Percentiles rank a stretch among this genome's conserved stretches.
Conservation (phyloP, 306 rosid genomes). For the Prunus armeniaca region DNA sequence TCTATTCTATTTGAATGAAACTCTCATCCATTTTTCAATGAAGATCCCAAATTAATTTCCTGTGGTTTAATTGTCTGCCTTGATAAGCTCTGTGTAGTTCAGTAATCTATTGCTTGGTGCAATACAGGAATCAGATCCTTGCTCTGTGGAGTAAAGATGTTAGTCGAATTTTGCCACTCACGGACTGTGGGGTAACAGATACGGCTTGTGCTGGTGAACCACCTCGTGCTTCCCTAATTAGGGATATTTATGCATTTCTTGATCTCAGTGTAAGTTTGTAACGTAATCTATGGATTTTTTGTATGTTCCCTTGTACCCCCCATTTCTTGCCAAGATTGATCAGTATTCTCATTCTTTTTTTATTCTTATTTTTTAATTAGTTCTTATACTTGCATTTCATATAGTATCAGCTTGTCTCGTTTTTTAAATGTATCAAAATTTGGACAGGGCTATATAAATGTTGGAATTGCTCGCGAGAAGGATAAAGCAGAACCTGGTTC, state of each 20-base stretch:
- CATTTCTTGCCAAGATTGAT: not conserved
- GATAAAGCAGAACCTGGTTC: slow-evolving; percentile 52
- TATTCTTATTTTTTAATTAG: not conserved
- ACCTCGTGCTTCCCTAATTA: slow-evolving; percentile 56
- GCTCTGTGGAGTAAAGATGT: slow-evolving; percentile 89
- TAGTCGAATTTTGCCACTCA: slow-evolving; percentile 83
- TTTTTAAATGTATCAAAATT: slow-evolving; percentile 20
- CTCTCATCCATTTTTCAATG: not conserved
- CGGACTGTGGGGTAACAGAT: slow-evolving; percentile 82
- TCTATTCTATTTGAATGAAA: slow-evolving; percentile 1
- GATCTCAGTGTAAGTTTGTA: slow-evolving; percentile 79
- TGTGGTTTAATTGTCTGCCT: not conserved
- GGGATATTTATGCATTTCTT: slow-evolving; percentile 89
- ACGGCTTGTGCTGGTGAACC: slow-evolving; percentile 48
- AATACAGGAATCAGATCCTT: slow-evolving; percentile 85
- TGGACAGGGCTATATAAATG: slow-evolving; percentile 93
- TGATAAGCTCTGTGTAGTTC: slow-evolving; percentile 20
- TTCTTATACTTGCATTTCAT: slow-evolving; percentile 6
- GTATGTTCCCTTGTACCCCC: not conserved
- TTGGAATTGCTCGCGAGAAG: slow-evolving; percentile 89
- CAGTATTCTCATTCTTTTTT: not conserved
- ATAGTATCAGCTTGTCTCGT: not conserved
- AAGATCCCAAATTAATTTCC: not conserved
- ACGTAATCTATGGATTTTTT: slow-evolving; percentile 13
- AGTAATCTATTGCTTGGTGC: slow-evolving; percentile 22